Conservation (phyloP, 2,329 filamentous ascomycete genomes). For the Diaporthe ampelina region DNA sequence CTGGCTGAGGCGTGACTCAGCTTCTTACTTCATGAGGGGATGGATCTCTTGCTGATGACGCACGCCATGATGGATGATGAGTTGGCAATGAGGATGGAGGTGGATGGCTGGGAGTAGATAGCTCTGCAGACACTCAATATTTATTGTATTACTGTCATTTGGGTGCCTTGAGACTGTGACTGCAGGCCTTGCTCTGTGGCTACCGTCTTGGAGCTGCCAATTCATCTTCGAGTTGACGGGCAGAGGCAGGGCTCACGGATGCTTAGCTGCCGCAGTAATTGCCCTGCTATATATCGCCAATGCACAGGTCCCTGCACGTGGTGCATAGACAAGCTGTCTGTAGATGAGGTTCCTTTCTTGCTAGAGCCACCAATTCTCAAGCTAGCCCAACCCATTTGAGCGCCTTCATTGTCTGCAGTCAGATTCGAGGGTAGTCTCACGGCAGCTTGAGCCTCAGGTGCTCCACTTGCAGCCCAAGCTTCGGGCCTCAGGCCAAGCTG, state of each 20-base stretch:
- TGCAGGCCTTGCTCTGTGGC: not conserved
- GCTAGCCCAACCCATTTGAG: not conserved
- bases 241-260: too few species aligned
- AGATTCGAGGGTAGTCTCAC: not conserved
- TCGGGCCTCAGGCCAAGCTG: too few species aligned
- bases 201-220: not conserved
- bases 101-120: slow-evolving; percentile 8
- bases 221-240: not conserved
- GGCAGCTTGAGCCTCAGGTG: not conserved
- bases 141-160: not conserved
- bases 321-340: not conserved
- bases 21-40: not conserved
- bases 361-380: not conserved
- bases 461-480: not conserved
- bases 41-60: not conserved
- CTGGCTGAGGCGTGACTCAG: not conserved
- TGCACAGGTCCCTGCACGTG: not conserved
- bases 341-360: too few species aligned
- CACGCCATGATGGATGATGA: not conserved
- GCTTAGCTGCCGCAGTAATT: not conserved
- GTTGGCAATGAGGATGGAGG: not conserved
- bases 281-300: not conserved
- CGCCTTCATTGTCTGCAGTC: not conserved
- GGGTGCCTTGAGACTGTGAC: not conserved
- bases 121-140: slow-evolving; percentile 17